Evolutionary conservation across 2,329 filamentous ascomycete species (phyloP), one percentile per base, ranked within the genome.

Genomic region (Zymoseptoria pseudotritici): DNA sequence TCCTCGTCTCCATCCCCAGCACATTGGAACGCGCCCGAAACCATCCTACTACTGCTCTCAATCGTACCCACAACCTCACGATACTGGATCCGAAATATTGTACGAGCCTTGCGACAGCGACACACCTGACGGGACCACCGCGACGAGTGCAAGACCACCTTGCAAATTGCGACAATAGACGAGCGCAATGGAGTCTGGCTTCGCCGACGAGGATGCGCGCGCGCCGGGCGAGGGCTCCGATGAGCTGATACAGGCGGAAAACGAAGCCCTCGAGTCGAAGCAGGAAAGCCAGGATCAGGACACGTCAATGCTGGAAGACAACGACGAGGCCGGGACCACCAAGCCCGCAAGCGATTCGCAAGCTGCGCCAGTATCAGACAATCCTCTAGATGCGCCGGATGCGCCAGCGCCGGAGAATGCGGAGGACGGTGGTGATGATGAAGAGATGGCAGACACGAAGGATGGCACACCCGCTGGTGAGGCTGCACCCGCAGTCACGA

Each of bases 401-500:
- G 71, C 66, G 31, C 71, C 71, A 13, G 69, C 66, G 26, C 65
- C 73, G 20, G 73, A 75, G 55, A 68, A 65, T 36, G 70, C 66
- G 21, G 71, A 71, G 42, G 67, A 66, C 13, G 70, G 52, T 22
- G 66, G 59, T 9, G 67, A 63, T 58, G 71, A 72, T 51, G 73
- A 74, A 62, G 73, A 74, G 46, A 74, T 93, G 89, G 87, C 82
- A 60, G 89, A 81, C n/a, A 72, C 77, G 19, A 83, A 85, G 65
- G 76, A 71, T 21, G 69, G 64, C 52, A 70, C 67, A 20, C 64
- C 68, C 31, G 68, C 69, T 4, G 65, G 61, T 10, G 66, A 62
- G 17, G 56, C 61, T 17, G 58, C 63, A 17, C 58, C 63, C 29
- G 61, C 59, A 9, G 82, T 92, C 73, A 86, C 87, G 50, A 97